Evolutionary conservation across 139 green algal genomes (phyloP).

Genomic region (Monoraphidium neglectum): DNA sequence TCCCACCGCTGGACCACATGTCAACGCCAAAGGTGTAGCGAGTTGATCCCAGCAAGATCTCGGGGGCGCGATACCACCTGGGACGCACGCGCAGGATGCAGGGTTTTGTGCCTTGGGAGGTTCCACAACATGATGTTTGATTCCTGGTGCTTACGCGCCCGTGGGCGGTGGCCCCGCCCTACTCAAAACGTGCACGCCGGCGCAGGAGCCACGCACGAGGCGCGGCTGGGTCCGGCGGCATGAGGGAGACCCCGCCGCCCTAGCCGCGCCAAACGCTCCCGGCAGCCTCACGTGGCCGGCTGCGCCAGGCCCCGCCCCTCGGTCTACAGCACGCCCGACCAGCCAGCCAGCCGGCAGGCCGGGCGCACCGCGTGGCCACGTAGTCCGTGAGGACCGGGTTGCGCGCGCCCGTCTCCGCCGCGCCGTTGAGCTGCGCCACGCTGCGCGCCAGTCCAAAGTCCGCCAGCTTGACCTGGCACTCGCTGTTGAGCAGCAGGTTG

Average conservation of each 20-base stretch:
- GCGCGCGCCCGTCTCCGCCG: not conserved
- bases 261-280: too few relatives aligned
- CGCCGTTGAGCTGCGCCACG: slow-evolving; percentile 61
- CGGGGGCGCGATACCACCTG: slow-evolving; percentile 96
- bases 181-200: too few relatives aligned
- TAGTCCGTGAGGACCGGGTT: slow-evolving; percentile 96
- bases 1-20: slow-evolving; percentile 95
- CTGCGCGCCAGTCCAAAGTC: slow-evolving; percentile 95
- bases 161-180: too few relatives aligned
- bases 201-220: too few relatives aligned
- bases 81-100: too few relatives aligned
- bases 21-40: slow-evolving; percentile 98
- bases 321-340: not conserved
- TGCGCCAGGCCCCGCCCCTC: not conserved
- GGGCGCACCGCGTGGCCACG: slow-evolving; percentile 98
- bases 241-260: too few relatives aligned
- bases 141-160: too few relatives aligned
- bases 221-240: too few relatives aligned
- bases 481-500: slow-evolving; percentile 98
- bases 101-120: too few relatives aligned
- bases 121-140: too few relatives aligned
- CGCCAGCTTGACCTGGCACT: slow-evolving; percentile 97
- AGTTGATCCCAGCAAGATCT: slow-evolving; percentile 94
- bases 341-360: too few relatives aligned
- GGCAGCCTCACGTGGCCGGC: too few relatives aligned